These are phyloP conservation scores for Penicillium lagena DNA, from an alignment of 495 filamentous ascomycete genomes.

Conservation along the genomic window DNA sequence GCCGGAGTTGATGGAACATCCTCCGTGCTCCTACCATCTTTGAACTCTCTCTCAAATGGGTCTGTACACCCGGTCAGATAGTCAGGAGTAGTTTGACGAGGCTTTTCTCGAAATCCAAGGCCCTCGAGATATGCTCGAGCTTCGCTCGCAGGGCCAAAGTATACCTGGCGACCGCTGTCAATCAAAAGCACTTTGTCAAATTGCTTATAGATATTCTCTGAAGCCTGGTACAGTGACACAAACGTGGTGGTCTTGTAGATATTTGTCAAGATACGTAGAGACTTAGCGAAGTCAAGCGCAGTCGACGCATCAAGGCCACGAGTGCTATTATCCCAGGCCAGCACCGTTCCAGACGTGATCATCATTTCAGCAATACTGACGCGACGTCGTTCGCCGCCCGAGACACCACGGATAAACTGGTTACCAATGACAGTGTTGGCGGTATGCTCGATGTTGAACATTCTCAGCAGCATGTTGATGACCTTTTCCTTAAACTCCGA, in stretches of 20 bases:
- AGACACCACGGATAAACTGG: conserved; percentile 75
- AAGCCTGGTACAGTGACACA: conserved; percentile 77
- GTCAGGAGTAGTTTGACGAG: conserved; percentile 80
- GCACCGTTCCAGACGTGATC: conserved; percentile 63
- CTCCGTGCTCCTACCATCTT: conserved; percentile 49
- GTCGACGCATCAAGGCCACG: conserved; percentile 80
- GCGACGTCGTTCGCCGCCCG: conserved; percentile 71
- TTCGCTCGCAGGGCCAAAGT: conserved; percentile 65
- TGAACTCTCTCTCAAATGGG: conserved; percentile 73
- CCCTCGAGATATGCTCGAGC: conserved; percentile 74
- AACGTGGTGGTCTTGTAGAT: conserved; percentile 75
- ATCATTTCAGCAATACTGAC: conserved; percentile 51
- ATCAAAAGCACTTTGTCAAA: conserved; percentile 89
- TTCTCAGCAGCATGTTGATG: conserved; percentile 64
- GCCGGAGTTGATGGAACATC: conserved; percentile 64
- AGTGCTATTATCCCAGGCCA: conserved; percentile 80
- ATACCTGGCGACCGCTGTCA: conserved; percentile 71
- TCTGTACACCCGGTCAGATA: conserved; percentile 83
- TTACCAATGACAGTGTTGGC: conserved; percentile 76
- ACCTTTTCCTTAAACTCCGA: conserved; percentile 66
- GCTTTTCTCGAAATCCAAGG: conserved; percentile 71
- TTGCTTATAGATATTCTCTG: conserved; percentile 74
- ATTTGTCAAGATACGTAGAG: conserved; percentile 69
- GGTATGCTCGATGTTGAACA: conserved; percentile 87
- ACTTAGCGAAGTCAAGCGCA: conserved; percentile 66